Conservation (phyloP, 2,329 filamentous ascomycete species). For the Raffaelea albimanens region DNA sequence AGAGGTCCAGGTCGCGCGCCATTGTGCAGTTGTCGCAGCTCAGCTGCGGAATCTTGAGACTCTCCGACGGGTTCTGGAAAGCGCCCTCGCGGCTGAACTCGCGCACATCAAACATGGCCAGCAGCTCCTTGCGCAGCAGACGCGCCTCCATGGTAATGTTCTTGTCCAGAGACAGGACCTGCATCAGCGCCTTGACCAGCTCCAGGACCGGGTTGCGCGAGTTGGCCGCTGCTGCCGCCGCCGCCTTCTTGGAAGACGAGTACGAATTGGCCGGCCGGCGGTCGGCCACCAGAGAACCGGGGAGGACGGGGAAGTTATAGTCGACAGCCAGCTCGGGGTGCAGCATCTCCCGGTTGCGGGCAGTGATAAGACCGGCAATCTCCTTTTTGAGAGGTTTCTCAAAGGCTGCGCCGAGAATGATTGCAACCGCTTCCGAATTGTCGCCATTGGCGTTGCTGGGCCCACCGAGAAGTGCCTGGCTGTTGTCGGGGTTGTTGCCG, state of each 20-base stretch:
- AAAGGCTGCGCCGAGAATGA: conserved; percentile 71
- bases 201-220: conserved; percentile 71
- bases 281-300: conserved; percentile 44
- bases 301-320: conserved; percentile 75
- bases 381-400: conserved; percentile 87
- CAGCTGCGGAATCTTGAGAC: conserved; percentile 62
- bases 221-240: conserved; percentile 9
- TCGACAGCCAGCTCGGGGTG: conserved; percentile 82
- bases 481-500: conserved; percentile 27
- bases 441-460: conserved; percentile 42
- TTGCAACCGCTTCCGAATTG: conserved; percentile 42
- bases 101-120: conserved; percentile 84
- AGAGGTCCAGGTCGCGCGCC: conserved; percentile 81
- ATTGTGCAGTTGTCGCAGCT: conserved; percentile 88
- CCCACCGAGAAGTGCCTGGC: no score
- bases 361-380: conserved; percentile 68
- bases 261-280: no score
- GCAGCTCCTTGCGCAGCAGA: conserved; percentile 77
- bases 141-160: conserved; percentile 83
- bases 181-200: conserved; percentile 86
- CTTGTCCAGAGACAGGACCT: conserved; percentile 83
- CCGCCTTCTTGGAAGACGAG: conserved; percentile 6
- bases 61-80: conserved; percentile 77
- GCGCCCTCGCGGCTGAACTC: conserved; percentile 86
- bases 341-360: conserved; percentile 79